Evolutionary conservation across 495 filamentous ascomycete genomes (phyloP).

Genomic region (Peziza echinospora): DNA sequence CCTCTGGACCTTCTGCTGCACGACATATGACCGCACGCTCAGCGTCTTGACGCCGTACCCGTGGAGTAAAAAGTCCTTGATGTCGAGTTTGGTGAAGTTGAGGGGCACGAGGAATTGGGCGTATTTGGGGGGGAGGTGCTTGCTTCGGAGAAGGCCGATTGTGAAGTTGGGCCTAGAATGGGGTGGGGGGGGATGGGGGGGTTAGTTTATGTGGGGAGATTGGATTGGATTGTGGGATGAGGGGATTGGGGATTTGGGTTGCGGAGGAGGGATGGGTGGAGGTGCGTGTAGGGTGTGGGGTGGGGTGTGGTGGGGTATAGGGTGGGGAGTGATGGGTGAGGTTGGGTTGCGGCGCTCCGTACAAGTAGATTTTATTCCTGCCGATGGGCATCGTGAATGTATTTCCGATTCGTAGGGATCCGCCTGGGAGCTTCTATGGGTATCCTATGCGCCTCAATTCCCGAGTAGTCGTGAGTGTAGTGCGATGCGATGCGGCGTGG

Average conservation of each 20-base stretch:
- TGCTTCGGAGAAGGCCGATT: slow-evolving; percentile 50
- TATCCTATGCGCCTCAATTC: too few species aligned
- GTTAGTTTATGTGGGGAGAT: not conserved
- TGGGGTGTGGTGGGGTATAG: slow-evolving; percentile 4
- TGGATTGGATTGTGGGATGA: not conserved
- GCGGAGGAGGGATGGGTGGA: not conserved
- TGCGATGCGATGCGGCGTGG: too few species aligned
- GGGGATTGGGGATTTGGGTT: slow-evolving; percentile 1
- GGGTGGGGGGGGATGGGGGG: not conserved
- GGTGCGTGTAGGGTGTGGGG: not conserved
- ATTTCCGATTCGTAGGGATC: too few species aligned
- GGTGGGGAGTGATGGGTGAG: not conserved
- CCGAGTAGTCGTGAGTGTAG: too few species aligned
- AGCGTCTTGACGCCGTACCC: slow-evolving; percentile 45
- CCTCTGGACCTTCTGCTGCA: slow-evolving; percentile 38
- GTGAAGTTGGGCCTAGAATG: slow-evolving; percentile 60
- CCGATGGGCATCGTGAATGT: slow-evolving; percentile 21
- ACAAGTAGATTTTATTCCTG: slow-evolving; percentile 49
- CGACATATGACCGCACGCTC: slow-evolving; percentile 59
- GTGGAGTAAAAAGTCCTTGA: slow-evolving; percentile 70
- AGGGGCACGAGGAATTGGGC: slow-evolving; percentile 73
- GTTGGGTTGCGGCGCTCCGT: slow-evolving; percentile 17
- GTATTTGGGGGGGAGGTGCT: slow-evolving; percentile 48
- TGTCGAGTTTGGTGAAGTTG: slow-evolving; percentile 73
- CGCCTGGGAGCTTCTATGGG: too few species aligned